phyloP scores from a whole-genome alignment of 352 stramenopile genomes.

The Pythium monospermum region DNA sequence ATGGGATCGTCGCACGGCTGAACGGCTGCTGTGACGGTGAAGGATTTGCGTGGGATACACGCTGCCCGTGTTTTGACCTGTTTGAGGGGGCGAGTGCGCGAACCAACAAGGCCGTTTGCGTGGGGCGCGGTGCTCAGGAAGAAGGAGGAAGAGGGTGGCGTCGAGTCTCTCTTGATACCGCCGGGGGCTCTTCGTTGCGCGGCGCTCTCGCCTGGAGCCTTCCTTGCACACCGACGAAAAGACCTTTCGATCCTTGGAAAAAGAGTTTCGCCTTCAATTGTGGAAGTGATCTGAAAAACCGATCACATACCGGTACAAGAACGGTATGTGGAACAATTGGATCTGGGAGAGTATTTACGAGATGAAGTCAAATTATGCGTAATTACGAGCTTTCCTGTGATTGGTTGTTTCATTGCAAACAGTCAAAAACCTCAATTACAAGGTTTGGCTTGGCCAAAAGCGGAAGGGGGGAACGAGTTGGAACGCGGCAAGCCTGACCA shows the following conservation, averaged over 20 bases:
- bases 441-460: constrained; percentile 6
- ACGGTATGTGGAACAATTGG: constrained; percentile 24
- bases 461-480: constrained; percentile 2
- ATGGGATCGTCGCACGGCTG: too few relatives aligned
- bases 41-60: not conserved
- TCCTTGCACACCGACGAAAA: constrained; percentile 15
- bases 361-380: not conserved
- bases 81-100: not conserved
- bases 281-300: constrained; percentile 1
- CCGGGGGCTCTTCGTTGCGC: constrained; percentile 12
- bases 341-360: constrained; percentile 14
- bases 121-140: too few relatives aligned
- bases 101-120: too few relatives aligned
- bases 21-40: not conserved
- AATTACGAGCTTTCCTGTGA: too few relatives aligned
- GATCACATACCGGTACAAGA: constrained; percentile 17
- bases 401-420: constrained; percentile 8
- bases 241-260: constrained; percentile 28
- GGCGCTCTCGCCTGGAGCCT: constrained; percentile 8
- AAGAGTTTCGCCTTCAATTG: constrained; percentile 25
- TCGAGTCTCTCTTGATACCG: too few relatives aligned
- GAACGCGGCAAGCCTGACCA: constrained; percentile 4
- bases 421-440: constrained; percentile 11
- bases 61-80: not conserved
- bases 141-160: too few relatives aligned